Conservation (phyloP, 1,284 basidiomycete species). For the Melampsora larici-populina region DNA sequence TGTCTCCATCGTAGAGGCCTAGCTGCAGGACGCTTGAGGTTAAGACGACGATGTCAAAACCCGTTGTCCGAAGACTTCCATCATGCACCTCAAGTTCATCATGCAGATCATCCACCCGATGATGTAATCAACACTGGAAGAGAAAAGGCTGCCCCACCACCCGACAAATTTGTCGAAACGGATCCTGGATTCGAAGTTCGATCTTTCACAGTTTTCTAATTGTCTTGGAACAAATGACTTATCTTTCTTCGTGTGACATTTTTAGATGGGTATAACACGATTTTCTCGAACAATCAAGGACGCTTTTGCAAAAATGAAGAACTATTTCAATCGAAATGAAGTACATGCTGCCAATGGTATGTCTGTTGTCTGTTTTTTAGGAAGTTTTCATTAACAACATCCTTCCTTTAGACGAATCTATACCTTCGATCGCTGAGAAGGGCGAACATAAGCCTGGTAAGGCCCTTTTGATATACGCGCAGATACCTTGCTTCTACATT, state of each 20-base stretch:
- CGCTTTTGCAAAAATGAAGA: not conserved
- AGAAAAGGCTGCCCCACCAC: too few species aligned
- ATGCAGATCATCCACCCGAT: too few species aligned
- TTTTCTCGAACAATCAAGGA: not conserved
- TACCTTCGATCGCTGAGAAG: not conserved
- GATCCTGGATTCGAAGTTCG: not conserved
- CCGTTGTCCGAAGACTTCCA: not conserved
- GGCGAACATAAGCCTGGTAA: not conserved
- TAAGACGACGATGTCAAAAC: not conserved
- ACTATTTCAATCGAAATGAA: not conserved
- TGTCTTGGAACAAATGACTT: not conserved
- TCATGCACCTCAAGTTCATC: not conserved
- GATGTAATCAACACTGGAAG: too few species aligned
- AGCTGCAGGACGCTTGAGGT: not conserved
- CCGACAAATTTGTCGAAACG: not conserved
- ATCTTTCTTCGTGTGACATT: not conserved
- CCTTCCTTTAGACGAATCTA: not conserved
- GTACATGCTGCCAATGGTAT: not conserved
- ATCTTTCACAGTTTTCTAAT: too few species aligned
- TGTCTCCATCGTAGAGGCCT: not conserved
- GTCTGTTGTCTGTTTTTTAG: not conserved
- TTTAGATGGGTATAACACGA: not conserved
- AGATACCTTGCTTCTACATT: too few species aligned
- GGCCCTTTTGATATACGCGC: not conserved
- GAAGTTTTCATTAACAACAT: not conserved